Evolutionary conservation across 768 basidiomycete species (phyloP).

Genomic region (Mycena olivaceomarginata): DNA sequence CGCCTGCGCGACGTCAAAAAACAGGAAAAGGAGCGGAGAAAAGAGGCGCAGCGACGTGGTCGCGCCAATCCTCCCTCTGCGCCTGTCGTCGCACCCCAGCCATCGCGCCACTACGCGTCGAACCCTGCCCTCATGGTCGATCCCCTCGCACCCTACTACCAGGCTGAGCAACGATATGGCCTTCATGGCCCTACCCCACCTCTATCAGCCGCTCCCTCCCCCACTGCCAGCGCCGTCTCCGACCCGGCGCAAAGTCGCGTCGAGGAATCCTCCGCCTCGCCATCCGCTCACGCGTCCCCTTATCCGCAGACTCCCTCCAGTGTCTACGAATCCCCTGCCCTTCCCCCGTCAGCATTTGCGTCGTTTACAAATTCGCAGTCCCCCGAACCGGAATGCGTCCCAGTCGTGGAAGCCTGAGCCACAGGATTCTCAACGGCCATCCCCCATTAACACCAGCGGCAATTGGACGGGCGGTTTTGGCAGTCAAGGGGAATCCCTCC

Average conservation of each 20-base stretch:
- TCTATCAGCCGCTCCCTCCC: slow-evolving; percentile 70
- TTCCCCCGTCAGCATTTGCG: slow-evolving; percentile 32
- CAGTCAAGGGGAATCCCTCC: slow-evolving; percentile 6
- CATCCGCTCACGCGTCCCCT: slow-evolving; percentile 33
- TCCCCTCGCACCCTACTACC: slow-evolving; percentile 46
- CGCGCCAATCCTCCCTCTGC: slow-evolving; percentile 43
- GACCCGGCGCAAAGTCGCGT: slow-evolving; percentile 38
- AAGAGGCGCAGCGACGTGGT: slow-evolving; percentile 50
- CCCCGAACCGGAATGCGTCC: slow-evolving; percentile 34
- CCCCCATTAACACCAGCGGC: slow-evolving; percentile 26
- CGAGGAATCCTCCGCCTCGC: slow-evolving; percentile 32
- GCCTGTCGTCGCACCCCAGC: slow-evolving; percentile 43
- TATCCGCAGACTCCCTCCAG: slow-evolving; percentile 43
- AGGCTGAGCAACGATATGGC: slow-evolving; percentile 54
- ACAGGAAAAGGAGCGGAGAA: slow-evolving; percentile 58
- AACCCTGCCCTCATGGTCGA: slow-evolving; percentile 43
- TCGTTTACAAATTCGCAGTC: slow-evolving; percentile 30
- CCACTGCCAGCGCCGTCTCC: slow-evolving; percentile 52
- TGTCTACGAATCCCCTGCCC: slow-evolving; percentile 34
- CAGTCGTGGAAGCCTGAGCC: slow-evolving; percentile 28
- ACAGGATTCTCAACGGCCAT: neutral
- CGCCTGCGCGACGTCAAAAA: slow-evolving; percentile 63
- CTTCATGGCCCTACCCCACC: slow-evolving; percentile 72
- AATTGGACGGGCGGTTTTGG: slow-evolving; percentile 25
- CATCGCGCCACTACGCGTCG: slow-evolving; percentile 39